Conservation (phyloP, 108 stramenopile genomes). For the Cyclotella sp. region DNA sequence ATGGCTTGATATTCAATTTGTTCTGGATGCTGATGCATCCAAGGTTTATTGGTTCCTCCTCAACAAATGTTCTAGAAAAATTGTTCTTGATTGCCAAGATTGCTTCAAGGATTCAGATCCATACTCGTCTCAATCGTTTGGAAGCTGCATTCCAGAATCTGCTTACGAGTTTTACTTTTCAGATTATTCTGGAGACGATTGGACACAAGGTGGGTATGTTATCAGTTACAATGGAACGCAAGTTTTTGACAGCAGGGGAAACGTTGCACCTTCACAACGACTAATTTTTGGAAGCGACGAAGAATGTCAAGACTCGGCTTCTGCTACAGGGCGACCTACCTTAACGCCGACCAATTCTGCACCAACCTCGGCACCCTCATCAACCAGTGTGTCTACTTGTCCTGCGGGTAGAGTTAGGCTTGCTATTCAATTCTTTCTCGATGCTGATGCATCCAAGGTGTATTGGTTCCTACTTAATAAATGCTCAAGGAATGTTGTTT, state of each 20-base stretch:
- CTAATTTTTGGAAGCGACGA: not conserved
- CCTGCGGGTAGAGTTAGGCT: not conserved
- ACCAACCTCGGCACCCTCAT: constrained; percentile 1
- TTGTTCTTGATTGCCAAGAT: constrained; percentile 2
- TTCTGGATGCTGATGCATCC: not conserved
- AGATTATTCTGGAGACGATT: constrained; percentile 7
- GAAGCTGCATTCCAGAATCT: constrained; percentile 4
- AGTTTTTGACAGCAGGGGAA: not conserved
- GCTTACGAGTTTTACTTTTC: constrained; percentile 2
- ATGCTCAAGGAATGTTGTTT: not conserved
- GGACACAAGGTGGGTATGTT: constrained; percentile 11
- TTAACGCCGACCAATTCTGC: not conserved
- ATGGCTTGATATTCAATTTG: constrained; percentile 1
- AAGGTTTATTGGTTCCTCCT: constrained; percentile 16
- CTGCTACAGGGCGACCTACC: not conserved
- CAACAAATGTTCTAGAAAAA: constrained; percentile 7
- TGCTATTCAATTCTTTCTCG: not conserved
- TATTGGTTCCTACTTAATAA: constrained; percentile 13
- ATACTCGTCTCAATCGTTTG: constrained; percentile 7
- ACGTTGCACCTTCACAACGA: not conserved
- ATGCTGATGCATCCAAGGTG: not conserved
- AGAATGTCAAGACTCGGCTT: not conserved
- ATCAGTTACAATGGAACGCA: not conserved
- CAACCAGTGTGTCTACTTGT: not conserved
- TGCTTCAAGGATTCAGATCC: not conserved